Percentiles rank a stretch among this genome's conserved stretches.
Conservation (phyloP, 345 rosid genomes). For the Odontarrhena argentea region DNA sequence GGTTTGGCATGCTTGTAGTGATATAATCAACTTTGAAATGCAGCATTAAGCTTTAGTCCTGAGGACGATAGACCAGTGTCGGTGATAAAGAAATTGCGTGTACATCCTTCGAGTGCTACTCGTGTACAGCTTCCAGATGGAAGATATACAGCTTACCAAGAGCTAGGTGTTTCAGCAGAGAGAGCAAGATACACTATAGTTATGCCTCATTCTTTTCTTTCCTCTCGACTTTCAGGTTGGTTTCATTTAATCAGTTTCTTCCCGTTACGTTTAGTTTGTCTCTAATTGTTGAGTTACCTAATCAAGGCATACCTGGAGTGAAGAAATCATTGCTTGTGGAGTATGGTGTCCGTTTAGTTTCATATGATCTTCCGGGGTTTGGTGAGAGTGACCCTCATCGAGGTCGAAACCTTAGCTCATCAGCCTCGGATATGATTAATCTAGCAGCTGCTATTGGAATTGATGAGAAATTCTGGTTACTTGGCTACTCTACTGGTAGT, state of each 20-base stretch:
- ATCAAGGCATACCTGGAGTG: constrained; percentile 77
- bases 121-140: constrained; percentile 85
- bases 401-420: constrained; percentile 73
- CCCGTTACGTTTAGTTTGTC: constrained; percentile 1
- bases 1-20: constrained; percentile 3
- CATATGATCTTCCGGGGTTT: constrained; percentile 96
- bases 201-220: constrained; percentile 77
- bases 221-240: constrained; percentile 81
- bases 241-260: constrained; percentile 13
- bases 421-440: constrained; percentile 69
- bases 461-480: constrained; percentile 73
- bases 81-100: constrained; percentile 48
- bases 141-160: constrained; percentile 74
- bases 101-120: constrained; percentile 68
- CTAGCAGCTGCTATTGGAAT: constrained; percentile 69
- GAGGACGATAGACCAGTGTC: constrained; percentile 41
- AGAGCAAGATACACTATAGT: constrained; percentile 74
- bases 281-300: constrained; percentile 23
- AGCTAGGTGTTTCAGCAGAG: constrained; percentile 68
- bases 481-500: constrained; percentile 82
- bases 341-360: constrained; percentile 77
- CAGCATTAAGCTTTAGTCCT: constrained; percentile 61
- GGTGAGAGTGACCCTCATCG: constrained; percentile 97
- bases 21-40: constrained; percentile 34
- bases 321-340: constrained; percentile 71